Base-by-base conservation (phyloP, 352 stramenopile genomes). In the Globisporangium radiosum region DNA sequence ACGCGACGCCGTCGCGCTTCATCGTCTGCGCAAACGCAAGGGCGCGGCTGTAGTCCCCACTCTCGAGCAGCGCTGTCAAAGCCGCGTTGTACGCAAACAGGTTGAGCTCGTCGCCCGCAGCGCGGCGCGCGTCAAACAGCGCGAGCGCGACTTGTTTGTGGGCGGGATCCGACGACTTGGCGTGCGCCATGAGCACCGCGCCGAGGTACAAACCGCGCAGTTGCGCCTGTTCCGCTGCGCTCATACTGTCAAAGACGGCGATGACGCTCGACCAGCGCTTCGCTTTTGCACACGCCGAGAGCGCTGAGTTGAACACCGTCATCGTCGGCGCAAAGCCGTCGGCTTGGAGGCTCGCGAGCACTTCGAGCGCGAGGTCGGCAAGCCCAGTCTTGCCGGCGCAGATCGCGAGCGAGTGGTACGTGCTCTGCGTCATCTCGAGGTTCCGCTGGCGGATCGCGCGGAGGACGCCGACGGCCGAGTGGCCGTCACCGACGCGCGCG, bases 241-340 rank as follows among this genome's bases (percentile, higher is more conserved):
- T 61, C 79, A 94, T 92, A 13, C 64, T 57, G 5, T 84, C 62
- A 64, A 87, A 91, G 25, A 94, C 60, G 10, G 73, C 43, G 13
- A 92, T 63, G 5, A 92, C 70, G n/a, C 72, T 73, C 2, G 76
- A 58, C 85, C 85, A 94, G 42, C 75, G 72, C 62, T 88, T 88
- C 33, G 73, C 73, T 66, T 90, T 90, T 38, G 85, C 82, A 47
- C 81, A 91, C 10, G 85, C 79, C 5, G 76, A 81, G 56, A 94
- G 88, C 9, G 88, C 75, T 48, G 81, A 92, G 63, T 92, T 88
- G 67, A 80, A 92, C 59, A 91, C 90, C 47, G 70, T 89, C 50
- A 81, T 60, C 36, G 80, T 85, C 14, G 81, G 75, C 51, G 68
- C 50, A 45, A 88, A 90, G 11, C 81, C 82, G 17, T 65, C 63